Conservation (phyloP, 768 basidiomycete species). For the Tylopilus rubrobrunneus region DNA sequence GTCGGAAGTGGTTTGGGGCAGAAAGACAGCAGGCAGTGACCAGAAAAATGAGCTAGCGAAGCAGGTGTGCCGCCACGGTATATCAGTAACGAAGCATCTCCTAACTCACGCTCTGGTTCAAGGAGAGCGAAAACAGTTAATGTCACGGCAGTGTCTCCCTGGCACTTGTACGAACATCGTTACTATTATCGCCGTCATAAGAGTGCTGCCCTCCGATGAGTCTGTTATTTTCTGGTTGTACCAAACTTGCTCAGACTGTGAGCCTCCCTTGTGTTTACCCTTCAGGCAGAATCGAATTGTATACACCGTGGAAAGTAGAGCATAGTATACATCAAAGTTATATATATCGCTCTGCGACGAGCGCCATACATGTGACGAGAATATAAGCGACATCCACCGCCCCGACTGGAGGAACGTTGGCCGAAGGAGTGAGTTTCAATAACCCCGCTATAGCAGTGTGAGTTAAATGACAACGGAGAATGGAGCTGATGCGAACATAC, state of each 20-base stretch:
- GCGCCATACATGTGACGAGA: slow-evolving; percentile 5
- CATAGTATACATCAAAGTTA: slow-evolving; percentile 8
- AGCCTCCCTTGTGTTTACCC: background rate
- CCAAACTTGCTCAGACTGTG: background rate
- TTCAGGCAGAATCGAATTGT: background rate
- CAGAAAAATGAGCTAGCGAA: slow-evolving; percentile 33
- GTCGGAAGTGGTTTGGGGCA: slow-evolving; percentile 47
- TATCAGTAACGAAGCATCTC: background rate
- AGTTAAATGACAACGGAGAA: background rate
- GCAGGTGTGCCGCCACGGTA: slow-evolving; percentile 32
- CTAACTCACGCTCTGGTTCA: background rate
- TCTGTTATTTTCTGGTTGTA: background rate
- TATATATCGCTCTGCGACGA: background rate
- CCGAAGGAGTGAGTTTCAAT: background rate
- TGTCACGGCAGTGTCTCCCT: background rate
- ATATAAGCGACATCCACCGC: slow-evolving; percentile 8
- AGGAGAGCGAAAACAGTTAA: background rate
- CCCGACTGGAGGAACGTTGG: background rate
- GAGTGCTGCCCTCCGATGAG: background rate
- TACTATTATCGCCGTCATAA: background rate
- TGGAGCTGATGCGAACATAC: slow-evolving; percentile 7
- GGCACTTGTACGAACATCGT: background rate
- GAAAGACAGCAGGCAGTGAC: slow-evolving; percentile 19
- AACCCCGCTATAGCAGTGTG: slow-evolving; percentile 3
- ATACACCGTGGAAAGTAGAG: background rate